Evolutionary conservation across 2,329 filamentous ascomycete species (phyloP).

Genomic region (Apiospora hydei): DNA sequence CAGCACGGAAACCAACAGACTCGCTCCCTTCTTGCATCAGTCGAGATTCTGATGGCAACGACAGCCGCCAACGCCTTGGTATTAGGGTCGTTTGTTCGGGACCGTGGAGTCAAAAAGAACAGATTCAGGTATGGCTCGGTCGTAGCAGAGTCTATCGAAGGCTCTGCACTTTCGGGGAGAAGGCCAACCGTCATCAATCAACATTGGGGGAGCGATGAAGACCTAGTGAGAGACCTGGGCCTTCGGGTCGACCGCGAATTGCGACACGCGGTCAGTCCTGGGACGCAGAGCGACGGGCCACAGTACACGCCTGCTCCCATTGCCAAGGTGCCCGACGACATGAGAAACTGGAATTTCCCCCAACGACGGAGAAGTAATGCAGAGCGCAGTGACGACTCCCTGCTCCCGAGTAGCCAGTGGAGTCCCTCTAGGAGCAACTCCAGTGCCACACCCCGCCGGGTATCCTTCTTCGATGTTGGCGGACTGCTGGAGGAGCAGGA

Average conservation of each 20-base stretch:
- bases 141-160: constrained; percentile 68
- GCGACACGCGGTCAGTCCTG: constrained; percentile 43
- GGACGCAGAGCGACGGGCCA: constrained; percentile 36
- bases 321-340: constrained; percentile 42
- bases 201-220: constrained; percentile 89
- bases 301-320: constrained; percentile 48
- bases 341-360: constrained; percentile 58
- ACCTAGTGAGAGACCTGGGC: constrained; percentile 82
- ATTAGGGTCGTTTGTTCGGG: constrained; percentile 89
- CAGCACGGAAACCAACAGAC: constrained; percentile 80
- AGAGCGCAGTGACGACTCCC: constrained; percentile 54
- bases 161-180: constrained; percentile 45
- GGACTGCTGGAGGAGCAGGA: constrained; percentile 69
- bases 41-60: constrained; percentile 89
- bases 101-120: constrained; percentile 87
- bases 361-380: constrained; percentile 47
- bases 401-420: constrained; percentile 47
- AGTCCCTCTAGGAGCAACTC: constrained; percentile 49
- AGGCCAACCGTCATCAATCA: constrained; percentile 60
- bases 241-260: constrained; percentile 67
- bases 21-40: constrained; percentile 85
- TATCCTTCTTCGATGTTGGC: constrained; percentile 88
- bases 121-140: constrained; percentile 76
- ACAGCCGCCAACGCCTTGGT: constrained; percentile 88
- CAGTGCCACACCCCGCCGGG: constrained; percentile 58